Percentiles rank a stretch among this genome's conserved stretches.
Evolutionary conservation across 2,329 filamentous ascomycete genomes (phyloP).

Genomic region (Trichoderma gracile): DNA sequence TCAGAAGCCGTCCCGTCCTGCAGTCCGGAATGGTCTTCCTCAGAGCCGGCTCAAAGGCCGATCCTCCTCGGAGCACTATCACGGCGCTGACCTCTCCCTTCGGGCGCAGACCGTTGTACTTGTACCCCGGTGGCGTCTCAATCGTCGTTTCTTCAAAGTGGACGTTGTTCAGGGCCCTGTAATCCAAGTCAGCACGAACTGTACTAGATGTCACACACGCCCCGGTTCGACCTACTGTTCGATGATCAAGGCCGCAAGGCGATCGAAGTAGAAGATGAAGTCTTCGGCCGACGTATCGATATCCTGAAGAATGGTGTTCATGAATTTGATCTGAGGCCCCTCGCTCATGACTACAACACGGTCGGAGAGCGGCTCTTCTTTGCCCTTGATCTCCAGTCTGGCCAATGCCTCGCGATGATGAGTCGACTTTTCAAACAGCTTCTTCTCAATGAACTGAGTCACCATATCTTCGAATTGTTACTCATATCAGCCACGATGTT

Average conservation of each 20-base stretch:
- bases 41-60: slow-evolving; percentile 82
- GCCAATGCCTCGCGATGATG: slow-evolving; percentile 78
- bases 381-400: slow-evolving; percentile 70
- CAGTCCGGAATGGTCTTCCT: slow-evolving; percentile 92
- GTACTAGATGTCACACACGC: not conserved
- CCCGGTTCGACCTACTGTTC: slow-evolving; percentile 59
- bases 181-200: slow-evolving; percentile 26
- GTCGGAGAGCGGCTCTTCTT: slow-evolving; percentile 70
- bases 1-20: slow-evolving; percentile 81
- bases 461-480: slow-evolving; percentile 70
- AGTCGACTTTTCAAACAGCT: slow-evolving; percentile 80
- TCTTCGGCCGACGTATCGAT: slow-evolving; percentile 79
- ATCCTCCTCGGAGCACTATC: slow-evolving; percentile 83
- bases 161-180: slow-evolving; percentile 73
- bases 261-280: slow-evolving; percentile 97
- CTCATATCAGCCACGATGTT: slow-evolving; percentile 17
- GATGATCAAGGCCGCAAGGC: slow-evolving; percentile 79
- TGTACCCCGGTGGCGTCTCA: slow-evolving; percentile 67
- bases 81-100: slow-evolving; percentile 81
- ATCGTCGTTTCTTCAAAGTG: slow-evolving; percentile 66
- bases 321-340: slow-evolving; percentile 78
- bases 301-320: slow-evolving; percentile 88
- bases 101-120: slow-evolving; percentile 70
- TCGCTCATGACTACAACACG: slow-evolving; percentile 74
- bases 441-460: slow-evolving; percentile 86